A percentile compares a stretch with the other conserved stretches of the same genome.
These are phyloP conservation scores for Nemophila menziesii DNA, from an alignment of 257 asterid species.

Conservation along the genomic window DNA sequence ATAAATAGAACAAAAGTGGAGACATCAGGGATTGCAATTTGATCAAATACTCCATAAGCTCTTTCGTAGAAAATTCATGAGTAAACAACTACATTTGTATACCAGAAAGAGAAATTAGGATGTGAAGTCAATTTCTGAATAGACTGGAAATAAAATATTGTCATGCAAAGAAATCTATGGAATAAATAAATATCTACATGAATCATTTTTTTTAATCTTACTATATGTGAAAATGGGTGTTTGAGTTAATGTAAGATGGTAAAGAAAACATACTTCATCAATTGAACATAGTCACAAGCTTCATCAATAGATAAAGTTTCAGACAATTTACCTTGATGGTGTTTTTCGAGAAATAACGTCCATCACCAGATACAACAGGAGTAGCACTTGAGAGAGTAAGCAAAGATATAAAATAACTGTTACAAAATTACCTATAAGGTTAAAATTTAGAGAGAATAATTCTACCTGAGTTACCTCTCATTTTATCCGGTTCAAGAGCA, in stretches of 20 bases:
- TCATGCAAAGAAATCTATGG: constrained; percentile 29
- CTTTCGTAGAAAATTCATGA: constrained; percentile 38
- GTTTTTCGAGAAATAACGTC: constrained; percentile 89
- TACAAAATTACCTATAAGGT: not conserved
- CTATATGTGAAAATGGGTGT: not conserved
- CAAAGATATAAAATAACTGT: not conserved
- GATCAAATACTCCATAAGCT: constrained; percentile 82
- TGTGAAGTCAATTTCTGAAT: constrained; percentile 68
- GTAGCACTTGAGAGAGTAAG: constrained; percentile 54
- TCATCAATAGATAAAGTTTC: constrained; percentile 35
- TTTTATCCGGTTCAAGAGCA: constrained; percentile 81
- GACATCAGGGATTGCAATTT: too few species aligned
- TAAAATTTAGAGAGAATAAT: not conserved
- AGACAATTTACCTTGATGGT: constrained; percentile 61
- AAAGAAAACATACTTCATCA: constrained; percentile 73
- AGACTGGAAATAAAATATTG: constrained; percentile 83
- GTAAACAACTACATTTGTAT: constrained; percentile 8
- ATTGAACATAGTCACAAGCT: constrained; percentile 73
- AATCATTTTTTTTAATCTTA: too few species aligned
- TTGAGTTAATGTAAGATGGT: not conserved
- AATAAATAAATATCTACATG: not conserved
- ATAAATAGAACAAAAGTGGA: too few species aligned
- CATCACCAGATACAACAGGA: constrained; percentile 98
- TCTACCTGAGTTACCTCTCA: constrained; percentile 76
- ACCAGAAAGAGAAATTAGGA: constrained; percentile 87